Conservation (phyloP, 306 rosid genomes). For the Astragalus membranaceus region DNA sequence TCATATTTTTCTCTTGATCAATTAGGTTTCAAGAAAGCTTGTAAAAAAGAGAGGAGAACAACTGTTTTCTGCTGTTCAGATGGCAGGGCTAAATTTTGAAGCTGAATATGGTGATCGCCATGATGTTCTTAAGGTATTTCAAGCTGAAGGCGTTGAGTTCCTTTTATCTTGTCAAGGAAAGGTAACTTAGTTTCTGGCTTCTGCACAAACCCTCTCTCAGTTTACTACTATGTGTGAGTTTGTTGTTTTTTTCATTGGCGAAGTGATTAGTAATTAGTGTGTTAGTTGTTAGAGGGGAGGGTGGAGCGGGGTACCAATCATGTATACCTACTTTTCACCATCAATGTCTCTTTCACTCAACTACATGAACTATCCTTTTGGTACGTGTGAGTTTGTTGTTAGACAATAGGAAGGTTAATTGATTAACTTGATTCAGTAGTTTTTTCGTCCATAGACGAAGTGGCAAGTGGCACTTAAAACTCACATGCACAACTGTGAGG, state of each 20-base stretch:
- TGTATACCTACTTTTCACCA: no score
- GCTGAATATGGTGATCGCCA: slow-evolving; percentile 26
- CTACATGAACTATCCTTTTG: background rate
- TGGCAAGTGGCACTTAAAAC: no score
- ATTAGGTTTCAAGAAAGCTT: slow-evolving; percentile 21
- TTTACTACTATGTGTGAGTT: no score
- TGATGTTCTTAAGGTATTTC: slow-evolving; percentile 41
- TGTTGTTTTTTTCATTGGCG: no score
- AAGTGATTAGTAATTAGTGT: no score
- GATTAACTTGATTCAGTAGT: background rate
- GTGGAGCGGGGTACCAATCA: no score
- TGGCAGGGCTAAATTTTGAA: slow-evolving; percentile 49
- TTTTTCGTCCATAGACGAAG: no score
- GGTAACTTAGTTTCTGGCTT: slow-evolving; percentile 35
- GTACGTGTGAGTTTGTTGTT: slow-evolving; percentile 1
- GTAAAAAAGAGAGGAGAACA: slow-evolving; percentile 13
- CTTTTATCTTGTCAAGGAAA: slow-evolving; percentile 61
- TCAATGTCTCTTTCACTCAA: no score
- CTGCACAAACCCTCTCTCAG: background rate
- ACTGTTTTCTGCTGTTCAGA: slow-evolving; percentile 27
- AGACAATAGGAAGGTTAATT: background rate
- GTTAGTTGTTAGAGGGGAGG: no score
- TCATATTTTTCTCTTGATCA: slow-evolving; percentile 24
- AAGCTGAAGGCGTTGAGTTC: slow-evolving; percentile 68
- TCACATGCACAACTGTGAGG: no score